These are phyloP conservation scores for Leccinum imitatum DNA, from an alignment of 768 basidiomycete species.

Conservation along the genomic window DNA sequence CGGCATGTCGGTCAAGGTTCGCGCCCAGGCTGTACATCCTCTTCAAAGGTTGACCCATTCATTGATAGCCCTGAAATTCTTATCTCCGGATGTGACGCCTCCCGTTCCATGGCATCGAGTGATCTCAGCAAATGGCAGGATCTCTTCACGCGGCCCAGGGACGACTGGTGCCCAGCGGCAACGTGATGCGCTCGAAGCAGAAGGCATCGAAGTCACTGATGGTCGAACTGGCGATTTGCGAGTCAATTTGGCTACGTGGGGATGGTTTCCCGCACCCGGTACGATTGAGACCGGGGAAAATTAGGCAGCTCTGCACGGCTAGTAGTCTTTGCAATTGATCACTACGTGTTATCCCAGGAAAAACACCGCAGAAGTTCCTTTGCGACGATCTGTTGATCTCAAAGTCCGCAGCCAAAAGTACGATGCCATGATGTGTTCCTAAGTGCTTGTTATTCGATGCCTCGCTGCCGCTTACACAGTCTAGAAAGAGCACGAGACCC, in stretches of 20 bases:
- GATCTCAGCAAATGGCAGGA: slow-evolving; percentile 63
- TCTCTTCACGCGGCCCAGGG: slow-evolving; percentile 82
- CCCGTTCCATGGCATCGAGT: slow-evolving; percentile 85
- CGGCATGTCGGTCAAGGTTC: slow-evolving; percentile 82
- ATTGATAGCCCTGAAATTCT: slow-evolving; percentile 69
- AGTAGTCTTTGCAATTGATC: not conserved
- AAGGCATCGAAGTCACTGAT: slow-evolving; percentile 74
- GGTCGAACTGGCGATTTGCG: slow-evolving; percentile 56
- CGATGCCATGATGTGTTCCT: not conserved
- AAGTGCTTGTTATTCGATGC: not conserved
- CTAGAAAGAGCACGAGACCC: not conserved
- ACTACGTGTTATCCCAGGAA: not conserved
- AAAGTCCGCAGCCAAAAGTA: not conserved
- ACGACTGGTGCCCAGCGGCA: slow-evolving; percentile 79
- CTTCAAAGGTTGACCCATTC: not conserved
- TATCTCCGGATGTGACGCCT: slow-evolving; percentile 56
- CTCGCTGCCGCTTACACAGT: not conserved
- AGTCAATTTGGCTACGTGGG: slow-evolving; percentile 56
- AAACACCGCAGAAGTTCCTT: not conserved
- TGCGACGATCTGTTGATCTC: not conserved
- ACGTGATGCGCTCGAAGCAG: slow-evolving; percentile 70
- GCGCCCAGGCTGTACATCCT: slow-evolving; percentile 3
- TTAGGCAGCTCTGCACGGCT: not conserved
- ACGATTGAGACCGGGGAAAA: slow-evolving; percentile 21
- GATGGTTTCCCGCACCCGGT: slow-evolving; percentile 61